Evolutionary conservation across 2,329 filamentous ascomycete species (phyloP).

Genomic region (Epichloe gansuensis): DNA sequence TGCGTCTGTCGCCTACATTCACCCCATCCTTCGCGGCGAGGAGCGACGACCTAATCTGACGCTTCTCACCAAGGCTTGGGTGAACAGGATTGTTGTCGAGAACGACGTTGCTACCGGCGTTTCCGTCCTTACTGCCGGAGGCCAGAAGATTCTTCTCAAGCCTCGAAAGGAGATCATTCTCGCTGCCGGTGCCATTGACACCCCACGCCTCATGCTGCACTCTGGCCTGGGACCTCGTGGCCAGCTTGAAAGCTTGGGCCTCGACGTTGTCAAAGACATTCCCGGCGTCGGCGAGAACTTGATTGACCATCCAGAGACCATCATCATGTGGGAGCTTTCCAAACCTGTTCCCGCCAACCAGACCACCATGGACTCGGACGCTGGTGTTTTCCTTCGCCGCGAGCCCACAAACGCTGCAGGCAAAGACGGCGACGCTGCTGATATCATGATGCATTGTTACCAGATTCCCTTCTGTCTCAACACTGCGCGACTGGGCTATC

Average conservation of each 20-base stretch:
- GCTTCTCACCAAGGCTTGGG: slow-evolving; percentile 77
- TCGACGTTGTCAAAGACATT: slow-evolving; percentile 43
- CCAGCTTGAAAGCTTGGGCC: slow-evolving; percentile 39
- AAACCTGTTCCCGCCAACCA: slow-evolving; percentile 62
- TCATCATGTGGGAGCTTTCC: slow-evolving; percentile 65
- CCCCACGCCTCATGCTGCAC: slow-evolving; percentile 51
- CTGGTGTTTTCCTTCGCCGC: slow-evolving; percentile 75
- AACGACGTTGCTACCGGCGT: slow-evolving; percentile 62
- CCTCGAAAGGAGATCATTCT: slow-evolving; percentile 67
- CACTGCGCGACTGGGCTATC: slow-evolving; percentile 66
- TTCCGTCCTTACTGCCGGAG: slow-evolving; percentile 46
- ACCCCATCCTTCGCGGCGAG: slow-evolving; percentile 73
- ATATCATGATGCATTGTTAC: slow-evolving; percentile 96
- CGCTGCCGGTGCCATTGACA: slow-evolving; percentile 70
- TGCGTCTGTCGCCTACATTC: slow-evolving; percentile 83
- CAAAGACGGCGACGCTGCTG: slow-evolving; percentile 62
- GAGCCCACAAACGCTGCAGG: slow-evolving; percentile 53
- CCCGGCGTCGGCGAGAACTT: slow-evolving; percentile 49
- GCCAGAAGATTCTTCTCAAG: slow-evolving; percentile 40
- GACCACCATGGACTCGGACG: slow-evolving; percentile 85
- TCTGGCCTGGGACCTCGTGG: slow-evolving; percentile 43
- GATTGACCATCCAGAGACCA: slow-evolving; percentile 46
- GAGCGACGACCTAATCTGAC: slow-evolving; percentile 76
- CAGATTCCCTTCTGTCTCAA: slow-evolving; percentile 88
- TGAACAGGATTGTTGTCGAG: slow-evolving; percentile 64